These are phyloP conservation scores for Vaccinium darrowii DNA, from an alignment of 148 eudicot species.

Conservation along the genomic window DNA sequence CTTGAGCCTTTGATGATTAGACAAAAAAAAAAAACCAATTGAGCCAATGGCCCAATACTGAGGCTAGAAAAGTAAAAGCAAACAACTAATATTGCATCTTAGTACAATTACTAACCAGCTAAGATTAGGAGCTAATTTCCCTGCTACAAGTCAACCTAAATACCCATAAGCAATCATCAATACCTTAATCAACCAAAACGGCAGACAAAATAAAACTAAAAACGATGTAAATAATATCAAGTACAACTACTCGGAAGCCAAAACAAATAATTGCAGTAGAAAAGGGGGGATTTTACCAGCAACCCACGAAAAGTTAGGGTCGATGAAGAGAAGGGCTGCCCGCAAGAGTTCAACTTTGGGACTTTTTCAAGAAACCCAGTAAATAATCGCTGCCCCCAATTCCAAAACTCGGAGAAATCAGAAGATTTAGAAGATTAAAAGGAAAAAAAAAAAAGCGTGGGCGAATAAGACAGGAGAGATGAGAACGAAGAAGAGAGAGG, in stretches of 20 bases:
- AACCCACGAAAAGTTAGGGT: slow-evolving; percentile 28
- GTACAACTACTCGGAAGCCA: not conserved
- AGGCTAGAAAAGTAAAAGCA: not conserved
- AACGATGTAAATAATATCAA: not conserved
- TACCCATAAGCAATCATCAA: slow-evolving; percentile 3
- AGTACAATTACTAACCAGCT: not conserved
- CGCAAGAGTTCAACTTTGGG: slow-evolving; percentile 2
- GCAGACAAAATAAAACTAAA: not conserved
- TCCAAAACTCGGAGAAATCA: not conserved
- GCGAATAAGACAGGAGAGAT: no score
- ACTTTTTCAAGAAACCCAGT: not conserved
- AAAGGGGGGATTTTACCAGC: slow-evolving; percentile 24
- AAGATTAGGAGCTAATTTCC: not conserved
- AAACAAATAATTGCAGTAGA: not conserved
- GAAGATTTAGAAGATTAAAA: no score
- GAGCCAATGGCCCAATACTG: not conserved
- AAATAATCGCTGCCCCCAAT: not conserved
- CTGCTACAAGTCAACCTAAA: slow-evolving; percentile 14
- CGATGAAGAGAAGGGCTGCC: slow-evolving; percentile 13
- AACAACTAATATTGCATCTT: not conserved
- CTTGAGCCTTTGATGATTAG: not conserved
- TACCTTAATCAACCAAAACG: not conserved
- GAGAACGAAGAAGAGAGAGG: not conserved
- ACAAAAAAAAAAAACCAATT: not conserved
- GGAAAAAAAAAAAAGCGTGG: not conserved